Percentiles rank a stretch among this genome's conserved stretches.
phyloP scores from a whole-genome alignment of 2,329 filamentous ascomycete species.

The Magnaporthales sp. region DNA sequence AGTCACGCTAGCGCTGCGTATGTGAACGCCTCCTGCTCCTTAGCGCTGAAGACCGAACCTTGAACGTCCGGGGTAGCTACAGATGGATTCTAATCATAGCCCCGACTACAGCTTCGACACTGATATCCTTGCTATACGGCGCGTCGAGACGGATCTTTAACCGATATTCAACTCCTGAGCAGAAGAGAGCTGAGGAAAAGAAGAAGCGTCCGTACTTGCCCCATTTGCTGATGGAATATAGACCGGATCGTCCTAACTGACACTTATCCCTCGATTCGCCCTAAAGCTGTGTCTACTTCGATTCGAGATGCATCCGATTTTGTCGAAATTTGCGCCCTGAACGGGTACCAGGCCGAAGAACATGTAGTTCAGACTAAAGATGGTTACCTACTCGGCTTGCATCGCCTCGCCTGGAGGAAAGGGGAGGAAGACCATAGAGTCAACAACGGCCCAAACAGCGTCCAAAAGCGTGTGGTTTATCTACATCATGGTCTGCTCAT shows the following conservation, averaged over 20 bases:
- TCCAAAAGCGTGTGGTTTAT: slow-evolving; percentile 82
- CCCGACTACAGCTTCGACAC: slow-evolving; percentile 52
- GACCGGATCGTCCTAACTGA: not conserved
- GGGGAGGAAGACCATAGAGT: slow-evolving; percentile 74
- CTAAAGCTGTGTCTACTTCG: slow-evolving; percentile 57
- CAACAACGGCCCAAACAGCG: slow-evolving; percentile 59
- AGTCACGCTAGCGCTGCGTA: slow-evolving; percentile 81
- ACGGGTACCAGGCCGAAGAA: slow-evolving; percentile 89
- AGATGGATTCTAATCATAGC: not conserved
- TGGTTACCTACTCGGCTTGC: slow-evolving; percentile 84
- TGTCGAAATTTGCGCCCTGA: slow-evolving; percentile 83
- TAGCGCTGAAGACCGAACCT: slow-evolving; percentile 13
- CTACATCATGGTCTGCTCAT: slow-evolving; percentile 94
- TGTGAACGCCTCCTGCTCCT: slow-evolving; percentile 21
- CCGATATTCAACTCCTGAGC: slow-evolving; percentile 59
- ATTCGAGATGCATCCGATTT: slow-evolving; percentile 88
- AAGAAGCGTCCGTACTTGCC: slow-evolving; percentile 51
- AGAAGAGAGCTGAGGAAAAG: slow-evolving; percentile 57
- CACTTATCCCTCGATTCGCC: slow-evolving; percentile 38
- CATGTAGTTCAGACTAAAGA: slow-evolving; percentile 92
- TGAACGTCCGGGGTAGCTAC: not conserved
- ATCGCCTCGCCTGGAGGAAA: slow-evolving; percentile 74
- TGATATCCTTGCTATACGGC: slow-evolving; percentile 76
- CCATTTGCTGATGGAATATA: slow-evolving; percentile 29
- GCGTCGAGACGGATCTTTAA: slow-evolving; percentile 80